Evolutionary conservation across 371 early-diverging fungal genomes (phyloP).

Genomic region (Dentiscutata heterogama): DNA sequence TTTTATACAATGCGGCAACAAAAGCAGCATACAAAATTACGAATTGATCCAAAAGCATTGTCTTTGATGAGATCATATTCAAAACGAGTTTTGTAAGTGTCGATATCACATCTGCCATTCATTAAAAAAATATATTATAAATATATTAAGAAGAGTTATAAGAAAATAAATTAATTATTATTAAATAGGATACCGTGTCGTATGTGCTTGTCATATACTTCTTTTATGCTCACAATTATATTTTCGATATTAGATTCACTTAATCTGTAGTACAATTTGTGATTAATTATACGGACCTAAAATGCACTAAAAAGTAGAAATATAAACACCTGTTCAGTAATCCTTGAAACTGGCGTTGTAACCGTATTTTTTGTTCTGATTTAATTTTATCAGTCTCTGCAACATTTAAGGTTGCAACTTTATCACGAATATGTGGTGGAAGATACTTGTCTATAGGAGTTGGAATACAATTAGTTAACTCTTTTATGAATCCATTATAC

Average conservation of each 20-base stretch:
- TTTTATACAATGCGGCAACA: constrained; percentile 81
- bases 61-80: constrained; percentile 78
- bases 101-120: constrained; percentile 78
- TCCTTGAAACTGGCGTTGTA: constrained; percentile 87
- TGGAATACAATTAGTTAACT: constrained; percentile 15
- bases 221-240: constrained; percentile 84
- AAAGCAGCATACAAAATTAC: constrained; percentile 89
- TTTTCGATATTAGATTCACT: constrained; percentile 92
- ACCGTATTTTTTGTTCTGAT: constrained; percentile 68
- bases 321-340: constrained; percentile 73
- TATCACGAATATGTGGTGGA: constrained; percentile 90
- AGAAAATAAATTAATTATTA: neutral
- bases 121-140: neutral
- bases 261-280: constrained; percentile 55
- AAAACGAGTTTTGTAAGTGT: constrained; percentile 83
- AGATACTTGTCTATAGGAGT: constrained; percentile 72
- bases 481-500: no score
- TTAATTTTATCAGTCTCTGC: constrained; percentile 54
- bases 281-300: neutral
- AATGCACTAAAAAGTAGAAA: neutral
- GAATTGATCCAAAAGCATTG: constrained; percentile 90
- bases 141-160: neutral
- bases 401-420: constrained; percentile 34
- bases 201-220: constrained; percentile 79
- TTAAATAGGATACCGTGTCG: constrained; percentile 75